Percentiles rank a stretch among this genome's conserved stretches.
Evolutionary conservation across 768 basidiomycete species (phyloP).

Genomic region (Leucocoprinus leucothites): DNA sequence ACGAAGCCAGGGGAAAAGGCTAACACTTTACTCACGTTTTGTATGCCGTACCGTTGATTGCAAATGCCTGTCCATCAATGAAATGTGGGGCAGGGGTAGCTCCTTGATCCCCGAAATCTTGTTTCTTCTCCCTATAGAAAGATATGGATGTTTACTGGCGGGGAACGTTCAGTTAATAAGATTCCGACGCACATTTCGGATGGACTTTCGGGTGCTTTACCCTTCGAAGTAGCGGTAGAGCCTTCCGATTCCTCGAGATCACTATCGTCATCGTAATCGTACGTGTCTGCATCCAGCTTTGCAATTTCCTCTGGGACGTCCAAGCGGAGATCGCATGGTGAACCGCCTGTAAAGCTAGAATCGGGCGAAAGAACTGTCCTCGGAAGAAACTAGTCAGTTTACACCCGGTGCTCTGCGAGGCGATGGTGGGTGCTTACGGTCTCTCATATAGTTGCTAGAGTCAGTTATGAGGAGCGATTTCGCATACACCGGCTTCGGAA

Average conservation of each 20-base stretch:
- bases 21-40: too few relatives aligned
- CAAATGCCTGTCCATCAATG: background rate
- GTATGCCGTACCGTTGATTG: too few relatives aligned
- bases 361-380: conserved; percentile 6
- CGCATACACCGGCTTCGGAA: conserved; percentile 2
- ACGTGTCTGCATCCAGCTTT: conserved; percentile 4
- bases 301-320: background rate
- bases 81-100: too few relatives aligned
- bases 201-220: background rate
- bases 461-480: conserved; percentile 6
- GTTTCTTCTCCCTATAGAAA: too few relatives aligned
- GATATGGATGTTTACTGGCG: too few relatives aligned
- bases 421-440: background rate
- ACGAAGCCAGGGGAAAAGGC: too few relatives aligned
- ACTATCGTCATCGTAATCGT: conserved; percentile 12
- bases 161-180: too few relatives aligned
- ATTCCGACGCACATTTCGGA: too few relatives aligned
- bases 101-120: background rate
- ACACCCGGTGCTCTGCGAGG: background rate
- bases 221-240: too few relatives aligned
- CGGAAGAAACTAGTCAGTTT: too few relatives aligned
- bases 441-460: background rate
- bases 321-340: conserved; percentile 1
- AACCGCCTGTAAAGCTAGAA: background rate
- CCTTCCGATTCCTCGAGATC: too few relatives aligned